Evolutionary conservation across 495 filamentous ascomycete genomes (phyloP).

Genomic region (Usnea hakonensis): DNA sequence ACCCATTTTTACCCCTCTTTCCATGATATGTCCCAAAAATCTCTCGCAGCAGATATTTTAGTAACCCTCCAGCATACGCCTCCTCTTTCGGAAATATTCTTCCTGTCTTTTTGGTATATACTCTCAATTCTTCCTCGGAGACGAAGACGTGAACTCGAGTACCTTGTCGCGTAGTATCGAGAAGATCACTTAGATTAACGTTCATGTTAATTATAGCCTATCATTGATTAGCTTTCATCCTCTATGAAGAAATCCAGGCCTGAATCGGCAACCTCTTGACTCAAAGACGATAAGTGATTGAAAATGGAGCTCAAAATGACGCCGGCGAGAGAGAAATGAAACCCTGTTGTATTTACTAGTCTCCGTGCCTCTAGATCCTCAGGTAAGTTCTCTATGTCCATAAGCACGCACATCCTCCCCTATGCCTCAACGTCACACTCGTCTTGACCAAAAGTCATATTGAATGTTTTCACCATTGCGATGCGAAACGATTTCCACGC

Average conservation of each 20-base stretch:
- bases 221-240: background rate
- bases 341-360: background rate
- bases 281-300: background rate
- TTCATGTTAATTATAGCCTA: slow-evolving; percentile 1
- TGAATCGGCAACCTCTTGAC: background rate
- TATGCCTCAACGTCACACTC: background rate
- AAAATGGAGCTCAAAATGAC: background rate
- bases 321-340: background rate
- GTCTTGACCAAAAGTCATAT: slow-evolving; percentile 2
- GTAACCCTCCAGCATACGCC: slow-evolving; percentile 1
- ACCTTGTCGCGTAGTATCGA: slow-evolving; percentile 1
- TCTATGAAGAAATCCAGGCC: background rate
- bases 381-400: background rate
- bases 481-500: background rate
- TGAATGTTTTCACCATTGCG: slow-evolving; percentile 7
- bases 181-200: slow-evolving; percentile 1
- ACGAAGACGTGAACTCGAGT: background rate
- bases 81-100: slow-evolving; percentile 1
- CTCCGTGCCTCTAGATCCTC: slow-evolving; percentile 23
- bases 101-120: background rate
- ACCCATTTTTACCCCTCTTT: background rate
- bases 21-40: slow-evolving; percentile 4
- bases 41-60: slow-evolving; percentile 2
- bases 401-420: slow-evolving; percentile 6
- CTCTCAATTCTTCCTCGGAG: background rate